Percentiles rank a stretch among this genome's conserved stretches.
Evolutionary conservation across 495 filamentous ascomycete genomes (phyloP).

Genomic region (Talaromyces ruber): DNA sequence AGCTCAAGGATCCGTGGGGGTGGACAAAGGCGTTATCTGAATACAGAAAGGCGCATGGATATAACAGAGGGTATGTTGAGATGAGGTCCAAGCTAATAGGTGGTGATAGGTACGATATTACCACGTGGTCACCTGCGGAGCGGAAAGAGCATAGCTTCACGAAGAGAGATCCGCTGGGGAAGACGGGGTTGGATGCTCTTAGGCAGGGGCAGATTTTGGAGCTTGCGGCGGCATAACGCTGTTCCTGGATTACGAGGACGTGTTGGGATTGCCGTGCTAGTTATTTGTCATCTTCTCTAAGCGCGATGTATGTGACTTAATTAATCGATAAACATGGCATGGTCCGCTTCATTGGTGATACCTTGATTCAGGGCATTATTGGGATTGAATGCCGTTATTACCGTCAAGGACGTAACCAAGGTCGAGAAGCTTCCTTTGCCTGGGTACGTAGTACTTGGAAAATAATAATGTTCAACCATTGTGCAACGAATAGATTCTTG

Average conservation of each 20-base stretch:
- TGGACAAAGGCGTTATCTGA: conserved; percentile 7
- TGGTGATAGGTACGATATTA: conserved; percentile 18
- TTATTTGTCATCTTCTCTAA: background rate
- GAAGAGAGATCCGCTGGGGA: conserved; percentile 14
- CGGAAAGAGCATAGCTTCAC: conserved; percentile 14
- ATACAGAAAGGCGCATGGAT: conserved; percentile 5
- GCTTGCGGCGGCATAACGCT: background rate
- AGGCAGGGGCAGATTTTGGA: conserved; percentile 14
- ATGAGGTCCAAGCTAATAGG: conserved; percentile 4
- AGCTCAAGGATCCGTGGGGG: conserved; percentile 15
- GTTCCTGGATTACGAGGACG: background rate
- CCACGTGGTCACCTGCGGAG: conserved; percentile 12
- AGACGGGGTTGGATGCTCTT: conserved; percentile 11
- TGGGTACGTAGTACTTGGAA: too few species aligned
- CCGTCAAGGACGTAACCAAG: too few species aligned
- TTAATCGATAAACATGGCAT: too few species aligned
- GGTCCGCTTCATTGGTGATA: too few species aligned
- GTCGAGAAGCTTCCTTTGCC: too few species aligned
- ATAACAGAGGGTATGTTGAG: background rate
- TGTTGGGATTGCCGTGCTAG: background rate
- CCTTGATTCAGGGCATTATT: too few species aligned
- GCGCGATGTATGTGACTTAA: background rate
- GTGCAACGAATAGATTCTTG: too few species aligned
- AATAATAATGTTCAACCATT: too few species aligned
- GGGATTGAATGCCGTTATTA: too few species aligned